Percentiles rank a stretch among this genome's conserved stretches.
phyloP scores from a whole-genome alignment of 768 basidiomycete species.

The Pleurotus citrinopileatus region DNA sequence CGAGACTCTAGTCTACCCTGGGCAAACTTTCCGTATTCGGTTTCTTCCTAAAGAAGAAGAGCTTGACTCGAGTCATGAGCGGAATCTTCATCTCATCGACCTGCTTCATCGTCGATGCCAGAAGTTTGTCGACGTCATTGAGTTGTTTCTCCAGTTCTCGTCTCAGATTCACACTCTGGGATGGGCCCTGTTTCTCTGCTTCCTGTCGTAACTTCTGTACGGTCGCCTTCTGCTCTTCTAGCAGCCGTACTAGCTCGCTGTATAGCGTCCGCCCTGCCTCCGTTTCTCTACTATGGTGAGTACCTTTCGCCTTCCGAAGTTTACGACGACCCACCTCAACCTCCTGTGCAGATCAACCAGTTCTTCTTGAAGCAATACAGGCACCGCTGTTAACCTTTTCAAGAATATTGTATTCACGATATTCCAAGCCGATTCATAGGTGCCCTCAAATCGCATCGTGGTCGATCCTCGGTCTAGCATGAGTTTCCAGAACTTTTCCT shows the following conservation, averaged over 20 bases:
- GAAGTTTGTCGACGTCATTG: constrained; percentile 18
- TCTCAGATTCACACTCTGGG: constrained; percentile 11
- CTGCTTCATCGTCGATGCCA: constrained; percentile 19
- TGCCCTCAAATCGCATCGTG: constrained; percentile 5
- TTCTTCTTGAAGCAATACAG: constrained; percentile 14
- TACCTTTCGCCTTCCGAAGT: too few species aligned
- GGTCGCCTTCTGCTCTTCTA: constrained; percentile 13
- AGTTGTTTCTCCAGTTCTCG: constrained; percentile 16
- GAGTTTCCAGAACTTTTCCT: constrained; percentile 8
- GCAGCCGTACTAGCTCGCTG: constrained; percentile 3
- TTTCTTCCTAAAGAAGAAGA: constrained; percentile 14
- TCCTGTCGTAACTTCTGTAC: constrained; percentile 17
- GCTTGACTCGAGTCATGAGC: constrained; percentile 16
- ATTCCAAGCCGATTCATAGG: constrained; percentile 10
- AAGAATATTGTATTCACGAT: constrained; percentile 11
- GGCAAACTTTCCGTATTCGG: not conserved
- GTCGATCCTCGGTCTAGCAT: constrained; percentile 10
- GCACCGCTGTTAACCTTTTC: not conserved
- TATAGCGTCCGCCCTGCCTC: constrained; percentile 9
- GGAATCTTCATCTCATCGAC: constrained; percentile 23
- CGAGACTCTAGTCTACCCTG: too few species aligned
- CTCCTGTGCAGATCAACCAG: constrained; percentile 8
- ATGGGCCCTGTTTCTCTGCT: constrained; percentile 1
- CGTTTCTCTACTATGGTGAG: constrained; percentile 5
- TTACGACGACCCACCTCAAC: constrained; percentile 18